phyloP scores from a whole-genome alignment of 345 rosid species.

The Pugionium cornutum region DNA sequence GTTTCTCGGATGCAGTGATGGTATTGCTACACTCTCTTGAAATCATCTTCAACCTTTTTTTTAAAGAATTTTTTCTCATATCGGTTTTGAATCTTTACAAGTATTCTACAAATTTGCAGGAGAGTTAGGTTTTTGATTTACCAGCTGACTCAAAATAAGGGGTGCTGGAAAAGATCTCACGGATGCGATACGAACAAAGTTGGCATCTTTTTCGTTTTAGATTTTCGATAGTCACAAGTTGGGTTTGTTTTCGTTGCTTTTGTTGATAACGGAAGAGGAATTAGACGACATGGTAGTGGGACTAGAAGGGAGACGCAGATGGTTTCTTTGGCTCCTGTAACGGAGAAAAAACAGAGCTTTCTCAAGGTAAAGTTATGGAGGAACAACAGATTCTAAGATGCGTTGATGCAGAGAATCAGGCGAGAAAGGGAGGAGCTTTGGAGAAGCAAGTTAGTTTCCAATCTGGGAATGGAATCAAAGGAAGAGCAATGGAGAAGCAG shows the following conservation, averaged over 20 bases:
- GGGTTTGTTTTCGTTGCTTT: neutral
- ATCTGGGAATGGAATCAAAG: conserved; percentile 34
- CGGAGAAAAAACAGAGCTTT: conserved; percentile 45
- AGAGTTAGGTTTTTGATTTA: neutral
- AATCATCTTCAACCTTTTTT: neutral
- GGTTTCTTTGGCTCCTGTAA: conserved; percentile 37
- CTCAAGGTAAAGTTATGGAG: neutral
- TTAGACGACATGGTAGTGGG: neutral
- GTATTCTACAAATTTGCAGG: too few species aligned
- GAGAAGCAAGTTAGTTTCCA: conserved; percentile 49
- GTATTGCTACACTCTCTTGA: conserved; percentile 9
- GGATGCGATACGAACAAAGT: neutral
- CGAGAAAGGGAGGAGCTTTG: conserved; percentile 2
- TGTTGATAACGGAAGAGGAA: neutral
- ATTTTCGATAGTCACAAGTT: too few species aligned
- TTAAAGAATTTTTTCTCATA: neutral
- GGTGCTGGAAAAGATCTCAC: conserved; percentile 11
- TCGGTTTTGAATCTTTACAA: neutral
- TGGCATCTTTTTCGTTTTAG: too few species aligned
- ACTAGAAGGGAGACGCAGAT: conserved; percentile 26
- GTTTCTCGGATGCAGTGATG: conserved; percentile 26
- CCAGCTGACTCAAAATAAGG: too few species aligned
- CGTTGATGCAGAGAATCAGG: conserved; percentile 43
- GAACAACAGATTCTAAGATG: conserved; percentile 41
- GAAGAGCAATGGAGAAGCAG: conserved; percentile 44